Conservation (phyloP, 192 early-diverging fungal species). For the Chytriomyces sp. region DNA sequence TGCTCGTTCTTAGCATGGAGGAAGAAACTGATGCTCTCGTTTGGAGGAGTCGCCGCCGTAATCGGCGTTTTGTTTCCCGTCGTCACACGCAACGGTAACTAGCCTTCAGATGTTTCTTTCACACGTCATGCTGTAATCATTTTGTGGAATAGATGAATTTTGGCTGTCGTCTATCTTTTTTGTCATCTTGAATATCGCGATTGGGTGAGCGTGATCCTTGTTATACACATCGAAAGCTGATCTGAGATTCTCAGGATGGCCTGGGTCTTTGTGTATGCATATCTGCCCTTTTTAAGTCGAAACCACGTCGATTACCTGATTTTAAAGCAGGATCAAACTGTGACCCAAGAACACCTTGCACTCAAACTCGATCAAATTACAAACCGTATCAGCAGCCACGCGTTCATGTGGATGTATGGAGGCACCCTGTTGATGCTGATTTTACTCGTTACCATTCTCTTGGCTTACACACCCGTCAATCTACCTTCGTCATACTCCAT, state of each 20-base stretch:
- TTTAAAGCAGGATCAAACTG: not conserved
- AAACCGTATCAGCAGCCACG: slow-evolving; percentile 29
- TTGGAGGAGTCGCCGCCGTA: slow-evolving; percentile 7
- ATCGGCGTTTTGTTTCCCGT: not conserved
- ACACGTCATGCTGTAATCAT: no score
- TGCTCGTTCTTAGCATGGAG: slow-evolving; percentile 8
- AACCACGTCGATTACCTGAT: slow-evolving; percentile 24
- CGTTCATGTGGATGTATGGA: slow-evolving; percentile 29
- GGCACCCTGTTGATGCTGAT: slow-evolving; percentile 17
- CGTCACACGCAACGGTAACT: not conserved
- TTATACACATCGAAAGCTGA: no score
- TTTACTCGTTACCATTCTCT: slow-evolving; percentile 20
- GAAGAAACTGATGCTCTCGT: slow-evolving; percentile 24
- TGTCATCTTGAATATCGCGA: slow-evolving; percentile 28
- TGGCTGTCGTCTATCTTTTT: not conserved
- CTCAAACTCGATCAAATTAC: slow-evolving; percentile 18
- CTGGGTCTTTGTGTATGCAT: slow-evolving; percentile 37
- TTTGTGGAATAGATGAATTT: not conserved
- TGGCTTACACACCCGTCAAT: not conserved
- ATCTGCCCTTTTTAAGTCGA: slow-evolving; percentile 14
- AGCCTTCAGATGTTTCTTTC: no score
- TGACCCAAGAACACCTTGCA: not conserved
- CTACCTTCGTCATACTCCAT: slow-evolving; percentile 28
- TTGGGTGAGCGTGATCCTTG: no score
- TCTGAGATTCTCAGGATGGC: slow-evolving; percentile 18